Evolutionary conservation across 2,329 filamentous ascomycete genomes (phyloP).

Genomic region (Penicillium italicum): DNA sequence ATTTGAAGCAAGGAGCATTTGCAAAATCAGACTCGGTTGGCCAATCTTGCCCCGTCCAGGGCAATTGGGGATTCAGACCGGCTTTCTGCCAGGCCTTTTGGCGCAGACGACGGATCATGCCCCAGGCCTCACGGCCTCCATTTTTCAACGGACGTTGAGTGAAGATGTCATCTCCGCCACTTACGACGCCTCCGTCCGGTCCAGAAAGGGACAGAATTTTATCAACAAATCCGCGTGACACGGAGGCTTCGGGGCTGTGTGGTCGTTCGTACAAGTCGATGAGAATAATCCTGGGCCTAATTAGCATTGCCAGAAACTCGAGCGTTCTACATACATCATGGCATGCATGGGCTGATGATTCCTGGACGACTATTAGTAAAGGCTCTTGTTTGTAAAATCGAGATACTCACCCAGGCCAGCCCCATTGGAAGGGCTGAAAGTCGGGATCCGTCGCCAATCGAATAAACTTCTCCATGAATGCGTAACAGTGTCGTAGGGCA

Average conservation of each 20-base stretch:
- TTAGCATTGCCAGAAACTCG: slow-evolving; percentile 4
- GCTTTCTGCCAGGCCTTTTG: slow-evolving; percentile 49
- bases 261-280: slow-evolving; percentile 49
- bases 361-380: slow-evolving; percentile 12
- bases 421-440: slow-evolving; percentile 49
- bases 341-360: slow-evolving; percentile 46
- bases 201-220: slow-evolving; percentile 45
- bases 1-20: neutral
- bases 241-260: slow-evolving; percentile 43
- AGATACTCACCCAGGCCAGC: slow-evolving; percentile 42
- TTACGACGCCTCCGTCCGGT: slow-evolving; percentile 46
- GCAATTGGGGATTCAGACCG: slow-evolving; percentile 44
- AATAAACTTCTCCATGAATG: slow-evolving; percentile 50
- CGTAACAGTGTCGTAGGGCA: slow-evolving; percentile 46
- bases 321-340: slow-evolving; percentile 31
- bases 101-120: slow-evolving; percentile 47
- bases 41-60: slow-evolving; percentile 46
- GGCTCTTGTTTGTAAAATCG: neutral
- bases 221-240: slow-evolving; percentile 47
- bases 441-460: slow-evolving; percentile 46
- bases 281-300: slow-evolving; percentile 42
- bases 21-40: slow-evolving; percentile 12
- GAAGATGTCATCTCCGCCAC: slow-evolving; percentile 44
- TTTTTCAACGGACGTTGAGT: slow-evolving; percentile 46
- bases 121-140: slow-evolving; percentile 48